Conservation (phyloP, 176 grass and related monocot genomes). For the Alopecurus myosuroides region DNA sequence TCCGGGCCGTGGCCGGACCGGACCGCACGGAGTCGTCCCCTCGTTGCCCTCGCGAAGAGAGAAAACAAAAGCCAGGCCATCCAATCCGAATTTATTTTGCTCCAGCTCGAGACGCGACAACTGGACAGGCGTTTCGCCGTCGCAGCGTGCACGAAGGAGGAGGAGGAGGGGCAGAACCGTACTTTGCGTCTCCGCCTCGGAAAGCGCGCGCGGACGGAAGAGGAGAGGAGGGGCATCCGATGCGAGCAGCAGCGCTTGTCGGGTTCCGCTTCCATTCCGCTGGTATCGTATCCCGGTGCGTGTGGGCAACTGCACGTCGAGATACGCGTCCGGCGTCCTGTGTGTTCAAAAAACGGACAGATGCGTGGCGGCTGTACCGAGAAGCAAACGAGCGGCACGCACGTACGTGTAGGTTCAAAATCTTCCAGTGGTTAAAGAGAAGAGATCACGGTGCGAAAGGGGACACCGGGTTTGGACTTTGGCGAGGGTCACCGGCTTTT, state of each 20-base stretch:
- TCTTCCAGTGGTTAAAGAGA: too few species aligned
- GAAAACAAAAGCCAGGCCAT: not conserved
- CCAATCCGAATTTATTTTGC: not conserved
- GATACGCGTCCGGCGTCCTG: not conserved
- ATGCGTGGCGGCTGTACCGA: not conserved
- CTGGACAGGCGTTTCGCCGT: not conserved
- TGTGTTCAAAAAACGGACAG: not conserved
- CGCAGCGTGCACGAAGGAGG: not conserved
- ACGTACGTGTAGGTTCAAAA: not conserved
- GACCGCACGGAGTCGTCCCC: not conserved
- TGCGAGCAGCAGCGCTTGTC: conserved; percentile 27
- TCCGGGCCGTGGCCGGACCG: not conserved
- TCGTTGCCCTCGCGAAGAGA: not conserved
- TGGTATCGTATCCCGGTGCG: not conserved
- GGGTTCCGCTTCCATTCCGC: conserved; percentile 23
- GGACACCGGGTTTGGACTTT: not conserved
- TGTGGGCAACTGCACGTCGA: not conserved
- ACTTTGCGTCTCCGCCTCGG: not conserved
- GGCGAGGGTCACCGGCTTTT: not conserved
- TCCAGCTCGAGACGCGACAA: not conserved
- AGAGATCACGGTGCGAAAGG: not conserved
- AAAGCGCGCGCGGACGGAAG: not conserved
- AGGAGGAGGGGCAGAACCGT: not conserved
- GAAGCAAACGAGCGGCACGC: not conserved
- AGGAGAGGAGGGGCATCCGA: conserved; percentile 42